A percentile compares a stretch with the other conserved stretches of the same genome.
phyloP scores from a whole-genome alignment of 2,329 filamentous ascomycete genomes.

The Pyrenophora graminea region DNA sequence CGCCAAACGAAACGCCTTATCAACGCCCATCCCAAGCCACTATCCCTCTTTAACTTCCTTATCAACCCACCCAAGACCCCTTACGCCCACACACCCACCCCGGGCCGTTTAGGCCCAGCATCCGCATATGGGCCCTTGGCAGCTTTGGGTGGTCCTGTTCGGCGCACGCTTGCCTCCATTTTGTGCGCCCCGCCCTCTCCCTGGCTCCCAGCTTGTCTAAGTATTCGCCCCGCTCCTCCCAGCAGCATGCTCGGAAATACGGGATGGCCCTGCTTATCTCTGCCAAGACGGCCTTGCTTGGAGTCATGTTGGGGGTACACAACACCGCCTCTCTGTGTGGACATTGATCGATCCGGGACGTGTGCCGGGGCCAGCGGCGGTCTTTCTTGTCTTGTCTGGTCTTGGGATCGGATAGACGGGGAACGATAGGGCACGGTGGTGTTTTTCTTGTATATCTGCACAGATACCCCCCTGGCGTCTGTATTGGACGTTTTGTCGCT shows the following conservation, averaged over 20 bases:
- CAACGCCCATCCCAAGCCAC: slow-evolving; percentile 7
- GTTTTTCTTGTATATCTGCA: slow-evolving; percentile 24
- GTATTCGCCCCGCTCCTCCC: slow-evolving; percentile 12
- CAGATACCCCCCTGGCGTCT: slow-evolving; percentile 17
- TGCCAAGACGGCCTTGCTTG: slow-evolving; percentile 31
- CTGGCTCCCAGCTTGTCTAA: slow-evolving; percentile 12
- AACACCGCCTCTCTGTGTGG: slow-evolving; percentile 14
- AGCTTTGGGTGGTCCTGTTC: slow-evolving; percentile 9
- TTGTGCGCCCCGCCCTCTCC: slow-evolving; percentile 1
- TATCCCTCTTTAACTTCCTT: slow-evolving; percentile 18
- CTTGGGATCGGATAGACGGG: slow-evolving; percentile 10
- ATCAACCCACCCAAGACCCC: slow-evolving; percentile 21
- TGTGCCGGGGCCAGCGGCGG: slow-evolving; percentile 14
- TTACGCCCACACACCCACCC: slow-evolving; percentile 17
- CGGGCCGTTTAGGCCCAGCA: slow-evolving; percentile 6
- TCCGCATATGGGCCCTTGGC: slow-evolving; percentile 15
- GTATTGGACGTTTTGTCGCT: not conserved
- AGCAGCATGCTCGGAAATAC: slow-evolving; percentile 10
- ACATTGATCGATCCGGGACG: slow-evolving; percentile 11
- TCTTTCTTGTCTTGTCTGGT: not conserved
- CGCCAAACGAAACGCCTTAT: slow-evolving; percentile 26
- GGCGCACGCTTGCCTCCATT: slow-evolving; percentile 13
- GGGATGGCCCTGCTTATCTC: slow-evolving; percentile 31
- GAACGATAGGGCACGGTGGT: slow-evolving; percentile 6
- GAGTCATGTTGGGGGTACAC: slow-evolving; percentile 23